Evolutionary conservation across 345 rosid species (phyloP), one percentile per base, ranked within the genome.

Genomic region (Linum usitatissimum): DNA sequence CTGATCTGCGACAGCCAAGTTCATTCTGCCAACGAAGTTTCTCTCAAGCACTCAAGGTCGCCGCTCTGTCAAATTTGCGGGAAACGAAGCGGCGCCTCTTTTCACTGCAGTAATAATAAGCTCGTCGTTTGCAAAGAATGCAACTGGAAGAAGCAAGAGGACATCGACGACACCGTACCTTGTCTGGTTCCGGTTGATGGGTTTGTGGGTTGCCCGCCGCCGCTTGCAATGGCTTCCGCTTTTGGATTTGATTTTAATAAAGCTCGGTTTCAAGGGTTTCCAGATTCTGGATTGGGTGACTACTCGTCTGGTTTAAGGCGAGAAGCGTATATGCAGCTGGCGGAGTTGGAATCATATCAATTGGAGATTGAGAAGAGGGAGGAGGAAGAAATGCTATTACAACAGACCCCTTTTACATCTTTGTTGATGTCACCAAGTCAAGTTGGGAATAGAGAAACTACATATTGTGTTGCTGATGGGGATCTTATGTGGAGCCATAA

Each of bases 181-280:
- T 64, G 72, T 30, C 23, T 70, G 6, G 12, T n/a, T 40, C 72
- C 67, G 9, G 64, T 73, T 28, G 67, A 75, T 14, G 79, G 84
- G 8, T 77, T 80, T 68, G 59, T 69, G 17, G 81, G 78, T n/a
- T 70, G 79, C 64, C 79, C 81, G 38, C 58, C 79, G 55, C 60
- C 69, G 6, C 30, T n/a, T 10, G 70, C 75, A 66, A 65, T 77
- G 51, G 76, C 79, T 28, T 19, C 68, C 18, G n/a, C 66, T 0
- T 68, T 64, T 42, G 80, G 69, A 31, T 40, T 77, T 21, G 73
- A 66, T 56, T 66, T 56, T 68, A 60, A 70, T 68, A 60, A 70
- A 20, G 53, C 56, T 3, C 48, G 58, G 3, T 28, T n/a, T 56
- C 38, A 60, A 14, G n/a, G 14, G 57, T 20, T 57, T 61, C 48